These are phyloP conservation scores for Mycena sp. DNA, from an alignment of 1,284 basidiomycete genomes.

Conservation along the genomic window DNA sequence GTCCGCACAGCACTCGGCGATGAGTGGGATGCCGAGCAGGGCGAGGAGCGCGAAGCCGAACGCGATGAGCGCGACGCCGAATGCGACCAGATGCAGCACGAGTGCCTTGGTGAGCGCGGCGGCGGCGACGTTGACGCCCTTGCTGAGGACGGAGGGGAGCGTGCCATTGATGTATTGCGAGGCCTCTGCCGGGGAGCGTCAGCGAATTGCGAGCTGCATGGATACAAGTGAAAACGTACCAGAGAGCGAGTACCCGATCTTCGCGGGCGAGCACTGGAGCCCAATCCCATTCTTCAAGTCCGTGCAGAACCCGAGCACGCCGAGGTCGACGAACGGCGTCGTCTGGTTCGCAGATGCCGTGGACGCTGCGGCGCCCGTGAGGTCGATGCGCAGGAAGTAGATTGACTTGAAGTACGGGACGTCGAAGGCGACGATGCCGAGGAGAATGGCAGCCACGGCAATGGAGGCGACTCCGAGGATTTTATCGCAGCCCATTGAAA, in stretches of 20 bases:
- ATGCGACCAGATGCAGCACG: slow-evolving; percentile 15
- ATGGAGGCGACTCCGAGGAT: slow-evolving; percentile 13
- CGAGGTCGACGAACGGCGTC: slow-evolving; percentile 4
- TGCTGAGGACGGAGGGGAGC: slow-evolving; percentile 1
- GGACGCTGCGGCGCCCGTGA: neutral
- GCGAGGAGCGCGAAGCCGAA: slow-evolving; percentile 18
- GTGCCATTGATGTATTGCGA: slow-evolving; percentile 2
- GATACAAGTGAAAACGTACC: neutral
- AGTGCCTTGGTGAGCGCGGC: slow-evolving; percentile 19
- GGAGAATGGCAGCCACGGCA: slow-evolving; percentile 10
- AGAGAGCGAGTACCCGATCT: slow-evolving; percentile 13
- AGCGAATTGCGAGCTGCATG: too few species aligned
- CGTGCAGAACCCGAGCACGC: slow-evolving; percentile 20
- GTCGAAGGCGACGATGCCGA: slow-evolving; percentile 17
- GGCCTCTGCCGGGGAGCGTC: neutral
- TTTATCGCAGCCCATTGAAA: slow-evolving; percentile 22
- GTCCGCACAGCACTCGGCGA: slow-evolving; percentile 16
- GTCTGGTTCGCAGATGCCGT: neutral
- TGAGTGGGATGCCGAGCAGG: slow-evolving; percentile 17
- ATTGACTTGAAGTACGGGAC: slow-evolving; percentile 14
- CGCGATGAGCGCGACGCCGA: slow-evolving; percentile 20
- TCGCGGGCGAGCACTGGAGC: slow-evolving; percentile 14
- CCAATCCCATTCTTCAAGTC: slow-evolving; percentile 14
- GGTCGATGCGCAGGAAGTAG: slow-evolving; percentile 22
- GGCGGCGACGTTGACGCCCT: neutral